Base-by-base conservation (phyloP, 768 basidiomycete species). In the Leucocoprinus leucothites region DNA sequence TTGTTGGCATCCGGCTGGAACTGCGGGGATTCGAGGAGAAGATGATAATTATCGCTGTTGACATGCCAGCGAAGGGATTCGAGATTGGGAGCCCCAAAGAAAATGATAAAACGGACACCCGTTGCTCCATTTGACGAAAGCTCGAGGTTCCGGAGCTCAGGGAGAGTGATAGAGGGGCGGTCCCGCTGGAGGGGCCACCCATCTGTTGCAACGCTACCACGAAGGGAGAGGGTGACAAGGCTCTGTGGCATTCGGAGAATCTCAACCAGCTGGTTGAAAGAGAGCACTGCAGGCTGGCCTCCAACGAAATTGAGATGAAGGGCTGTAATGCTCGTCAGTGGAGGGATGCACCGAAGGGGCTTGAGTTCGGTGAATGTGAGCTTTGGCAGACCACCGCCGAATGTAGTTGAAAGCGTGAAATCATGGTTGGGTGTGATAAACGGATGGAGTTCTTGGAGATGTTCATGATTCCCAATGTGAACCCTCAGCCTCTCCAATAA, bases 31-130 rank as follows among this genome's bases (percentile, higher is more conserved):
- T 61, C 57, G 36, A 67, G 63, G 16, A 68, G 53, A 21, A 44
- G 56, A 14, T 53, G 53, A 43, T 67, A 65, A 16, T 40, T 58
- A 51, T 66, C 62, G 16, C 58, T 63, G 8, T 63, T 63, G 51
- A 64, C 68, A 28, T 70, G 57, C 35, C 74, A 59, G 70, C 72
- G 73, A 16, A 75, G 61, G 1, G 73, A 68, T 55, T 71, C 61
- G n/a, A 75, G 57, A 11, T 64, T 61, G 7, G 69, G 69, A 9
- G 70, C 62, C 3, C 60, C 57, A 8, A 73, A 46, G 6, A 65
- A 61, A 16, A 68, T 61, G 26, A 75, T 54, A 26, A 70, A 59
- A 44, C 59, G 65, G 18, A 63, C 61, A 18, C 67, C 64, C 35
- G 69, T 48, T 14, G 50, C 54, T 16, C 66, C 65, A 4, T 56